Percentiles rank a stretch among this genome's conserved stretches.
These are phyloP conservation scores for Penicillium hesseltinei DNA, from an alignment of 2,329 filamentous ascomycete species.

Conservation along the genomic window DNA sequence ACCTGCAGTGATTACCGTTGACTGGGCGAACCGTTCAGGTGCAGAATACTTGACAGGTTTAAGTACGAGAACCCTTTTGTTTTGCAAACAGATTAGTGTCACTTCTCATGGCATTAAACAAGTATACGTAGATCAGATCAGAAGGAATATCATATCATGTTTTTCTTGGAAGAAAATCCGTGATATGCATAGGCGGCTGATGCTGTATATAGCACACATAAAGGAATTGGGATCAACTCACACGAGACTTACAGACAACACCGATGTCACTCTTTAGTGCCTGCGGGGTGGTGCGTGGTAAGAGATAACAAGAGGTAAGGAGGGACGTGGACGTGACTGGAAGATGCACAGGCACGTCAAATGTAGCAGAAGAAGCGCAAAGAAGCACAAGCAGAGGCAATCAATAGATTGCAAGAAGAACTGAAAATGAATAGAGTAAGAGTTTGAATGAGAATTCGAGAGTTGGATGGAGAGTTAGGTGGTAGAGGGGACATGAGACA, in stretches of 20 bases:
- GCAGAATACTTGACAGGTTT: neutral
- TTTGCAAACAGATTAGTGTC: neutral
- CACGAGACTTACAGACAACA: neutral
- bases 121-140: neutral
- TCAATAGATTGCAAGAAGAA: neutral
- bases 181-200: too few relatives aligned
- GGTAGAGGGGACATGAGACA: neutral
- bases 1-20: neutral
- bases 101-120: neutral
- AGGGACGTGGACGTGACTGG: neutral
- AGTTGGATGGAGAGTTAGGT: neutral
- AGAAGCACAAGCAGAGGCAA: neutral
- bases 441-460: neutral
- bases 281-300: too few relatives aligned
- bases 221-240: too few relatives aligned
- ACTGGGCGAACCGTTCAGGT: neutral
- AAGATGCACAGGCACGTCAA: neutral
- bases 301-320: neutral
- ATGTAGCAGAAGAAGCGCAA: neutral
- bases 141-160: neutral
- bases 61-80: neutral
- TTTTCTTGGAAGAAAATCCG: neutral
- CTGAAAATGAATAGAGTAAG: neutral
- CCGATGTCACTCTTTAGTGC: neutral
- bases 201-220: neutral